Evolutionary conservation across 208 protist species (phyloP), one percentile per base, ranked within the genome.

Genomic region (Angomonas ambiguus): DNA sequence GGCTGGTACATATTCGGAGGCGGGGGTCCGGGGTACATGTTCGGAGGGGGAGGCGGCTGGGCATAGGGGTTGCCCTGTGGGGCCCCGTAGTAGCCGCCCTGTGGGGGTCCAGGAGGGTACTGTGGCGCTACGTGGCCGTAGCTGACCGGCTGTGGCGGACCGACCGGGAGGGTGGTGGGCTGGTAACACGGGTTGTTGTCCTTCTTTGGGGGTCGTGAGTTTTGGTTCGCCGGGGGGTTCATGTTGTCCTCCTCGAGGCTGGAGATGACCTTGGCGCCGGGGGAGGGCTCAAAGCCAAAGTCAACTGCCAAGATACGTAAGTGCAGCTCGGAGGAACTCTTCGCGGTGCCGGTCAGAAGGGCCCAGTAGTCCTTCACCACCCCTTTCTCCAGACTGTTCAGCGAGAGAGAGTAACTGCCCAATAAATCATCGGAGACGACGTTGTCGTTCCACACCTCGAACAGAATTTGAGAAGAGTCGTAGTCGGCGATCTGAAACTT

Each of bases 391-490:
- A 93, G 59, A n/a, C 75, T 69, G 34, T 75, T 74, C 13, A 93
- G 18, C 13, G 74, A 83, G 32, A 93, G 59, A 57, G 25, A 32
- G 63, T 86, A 91, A 32, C 35, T 58, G 20, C 87, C 87, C 57
- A 93, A 41, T 11, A 87, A 22, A 34, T 87, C 79, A 45, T 91
- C 87, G 18, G 57, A 69, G 32, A 90, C 67, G 32, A 87, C 60
- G 35, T 91, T 91, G 49, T 87, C 78, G 51, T 84, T 82, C 82
- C 82, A 88, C 56, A 93, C 51, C 72, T 91, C 85, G 4, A 91
- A 67, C 25, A 71, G 45, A 1, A 91, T 20, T 65, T 88, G 76
- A 6, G 71, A 63, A 2, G 56, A 57, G 31, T 79, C 68, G 49
- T 79, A 68, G 72, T 89, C 82, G 20, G 79, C 73, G 30, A 91